Base-by-base conservation (phyloP, 139 green algal species). In the Coelastrella sp. region DNA sequence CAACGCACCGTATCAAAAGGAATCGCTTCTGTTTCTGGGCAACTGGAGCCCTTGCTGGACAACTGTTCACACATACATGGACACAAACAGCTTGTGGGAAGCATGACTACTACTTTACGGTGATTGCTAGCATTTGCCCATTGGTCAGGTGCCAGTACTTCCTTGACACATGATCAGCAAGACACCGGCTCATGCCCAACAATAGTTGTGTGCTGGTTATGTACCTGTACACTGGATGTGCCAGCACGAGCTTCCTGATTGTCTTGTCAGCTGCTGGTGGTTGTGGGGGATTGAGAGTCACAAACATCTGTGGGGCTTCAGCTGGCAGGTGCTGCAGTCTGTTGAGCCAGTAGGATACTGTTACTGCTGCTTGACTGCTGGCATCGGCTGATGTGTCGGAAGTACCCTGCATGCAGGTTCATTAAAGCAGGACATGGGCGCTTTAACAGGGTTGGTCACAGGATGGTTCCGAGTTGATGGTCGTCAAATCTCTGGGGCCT, bases 281-380 rank as follows among this genome's bases (percentile, higher is more conserved):
- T 14, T 92, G 78, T 19, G 91, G 90, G n/a, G 98, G 97, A 90
- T 99, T 99, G 77, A 99, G 96, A 11, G 98, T 99, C 11, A 98
- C 96, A 93, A 99, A 98, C 20, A 98, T 78, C 84, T 98, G 87
- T 8, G 94, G 95, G 8, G 95, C 93, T 0, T 90, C 93, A 4
- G 93, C 54, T 4, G 95, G 94, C 87, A 99, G 94, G 89, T 97
- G 94, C 93, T 97, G 96, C 73, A 99, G 94, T 5, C 92, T 83
- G 93, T 99, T 99, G 84, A 97, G 92, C 96, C 97, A 99, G 94
- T 99, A 99, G 20, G 93, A 94, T 5, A 99, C 97, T 86, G 96
- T 98, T 60, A 99, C 97, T 0, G 95, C 92, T 3, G 90, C 68
- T 7, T 88, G 77, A 6, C 83, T 64, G 20, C 73, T 68, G 10